Percentiles rank a stretch among this genome's conserved stretches.
Evolutionary conservation across 2,329 filamentous ascomycete species (phyloP).

Genomic region (Neonectria punicea): DNA sequence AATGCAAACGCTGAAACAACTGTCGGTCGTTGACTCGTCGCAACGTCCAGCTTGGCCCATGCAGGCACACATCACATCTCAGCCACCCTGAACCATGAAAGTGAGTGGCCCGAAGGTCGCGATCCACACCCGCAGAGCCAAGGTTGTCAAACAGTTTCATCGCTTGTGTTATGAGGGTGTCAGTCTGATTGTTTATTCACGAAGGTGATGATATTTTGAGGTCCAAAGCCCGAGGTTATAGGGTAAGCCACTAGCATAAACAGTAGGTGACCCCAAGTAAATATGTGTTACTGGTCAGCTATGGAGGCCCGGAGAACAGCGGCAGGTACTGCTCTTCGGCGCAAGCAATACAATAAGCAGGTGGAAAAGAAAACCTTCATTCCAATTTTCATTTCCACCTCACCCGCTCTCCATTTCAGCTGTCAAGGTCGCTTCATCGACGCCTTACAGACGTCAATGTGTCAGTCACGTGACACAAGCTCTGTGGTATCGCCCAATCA

Average conservation of each 20-base stretch:
- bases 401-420: not conserved
- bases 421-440: not conserved
- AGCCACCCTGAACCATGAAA: not conserved
- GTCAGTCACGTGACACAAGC: conserved; percentile 32
- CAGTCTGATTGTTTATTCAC: not conserved
- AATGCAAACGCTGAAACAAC: not conserved
- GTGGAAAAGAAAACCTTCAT: not conserved
- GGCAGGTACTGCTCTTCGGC: not conserved
- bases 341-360: too few species aligned
- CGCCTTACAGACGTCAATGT: not conserved
- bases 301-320: not conserved
- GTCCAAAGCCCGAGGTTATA: not conserved
- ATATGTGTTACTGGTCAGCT: not conserved
- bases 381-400: not conserved
- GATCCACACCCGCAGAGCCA: not conserved
- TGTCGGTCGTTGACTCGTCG: not conserved
- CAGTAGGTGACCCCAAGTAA: too few species aligned
- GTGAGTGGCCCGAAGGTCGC: not conserved
- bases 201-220: not conserved
- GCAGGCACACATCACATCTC: not conserved
- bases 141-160: not conserved
- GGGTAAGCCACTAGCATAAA: not conserved
- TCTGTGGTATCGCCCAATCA: conserved; percentile 26
- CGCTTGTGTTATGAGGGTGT: not conserved
- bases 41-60: too few species aligned